A percentile compares a stretch with the other conserved stretches of the same genome.
These are phyloP conservation scores for Syncephalastrum racemosum DNA, from an alignment of 371 early-diverging fungal genomes.

Conservation along the genomic window DNA sequence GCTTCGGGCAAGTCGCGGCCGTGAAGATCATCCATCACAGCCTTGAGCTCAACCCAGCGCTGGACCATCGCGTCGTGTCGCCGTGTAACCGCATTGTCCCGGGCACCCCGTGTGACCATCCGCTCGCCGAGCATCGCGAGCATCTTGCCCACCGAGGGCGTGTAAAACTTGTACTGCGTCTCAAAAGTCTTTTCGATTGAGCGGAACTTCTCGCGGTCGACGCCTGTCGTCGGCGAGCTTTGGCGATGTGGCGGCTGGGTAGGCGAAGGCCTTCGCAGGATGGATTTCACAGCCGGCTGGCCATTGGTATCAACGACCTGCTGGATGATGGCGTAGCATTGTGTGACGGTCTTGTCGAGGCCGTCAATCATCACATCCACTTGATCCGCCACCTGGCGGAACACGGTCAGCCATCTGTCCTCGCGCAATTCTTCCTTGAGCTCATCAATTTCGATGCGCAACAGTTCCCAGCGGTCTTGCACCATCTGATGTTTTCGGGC, in stretches of 20 bases:
- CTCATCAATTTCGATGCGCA: constrained; percentile 47
- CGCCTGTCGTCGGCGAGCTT: constrained; percentile 3
- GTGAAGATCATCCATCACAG: constrained; percentile 52
- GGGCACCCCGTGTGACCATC: constrained; percentile 52
- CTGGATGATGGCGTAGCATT: constrained; percentile 54
- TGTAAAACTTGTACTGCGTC: constrained; percentile 61
- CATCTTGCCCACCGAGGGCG: constrained; percentile 61
- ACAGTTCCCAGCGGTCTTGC: constrained; percentile 47
- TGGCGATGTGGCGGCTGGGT: constrained; percentile 7
- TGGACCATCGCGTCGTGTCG: constrained; percentile 53
- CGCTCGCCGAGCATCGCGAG: constrained; percentile 58
- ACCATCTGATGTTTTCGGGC: constrained; percentile 36
- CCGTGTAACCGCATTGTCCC: constrained; percentile 37
- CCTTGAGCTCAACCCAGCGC: constrained; percentile 53
- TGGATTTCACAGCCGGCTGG: not conserved
- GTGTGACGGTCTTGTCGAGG: constrained; percentile 54
- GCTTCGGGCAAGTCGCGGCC: constrained; percentile 52
- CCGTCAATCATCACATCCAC: constrained; percentile 63
- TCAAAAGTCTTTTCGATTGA: constrained; percentile 62
- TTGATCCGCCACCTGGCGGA: constrained; percentile 58
- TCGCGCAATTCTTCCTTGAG: constrained; percentile 59
- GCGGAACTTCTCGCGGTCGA: constrained; percentile 48
- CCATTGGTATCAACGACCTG: constrained; percentile 21
- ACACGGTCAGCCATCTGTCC: constrained; percentile 59
- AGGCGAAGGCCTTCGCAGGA: constrained; percentile 8